phyloP scores from a whole-genome alignment of 768 basidiomycete genomes.

The Pilatotrama ljubarskyi region DNA sequence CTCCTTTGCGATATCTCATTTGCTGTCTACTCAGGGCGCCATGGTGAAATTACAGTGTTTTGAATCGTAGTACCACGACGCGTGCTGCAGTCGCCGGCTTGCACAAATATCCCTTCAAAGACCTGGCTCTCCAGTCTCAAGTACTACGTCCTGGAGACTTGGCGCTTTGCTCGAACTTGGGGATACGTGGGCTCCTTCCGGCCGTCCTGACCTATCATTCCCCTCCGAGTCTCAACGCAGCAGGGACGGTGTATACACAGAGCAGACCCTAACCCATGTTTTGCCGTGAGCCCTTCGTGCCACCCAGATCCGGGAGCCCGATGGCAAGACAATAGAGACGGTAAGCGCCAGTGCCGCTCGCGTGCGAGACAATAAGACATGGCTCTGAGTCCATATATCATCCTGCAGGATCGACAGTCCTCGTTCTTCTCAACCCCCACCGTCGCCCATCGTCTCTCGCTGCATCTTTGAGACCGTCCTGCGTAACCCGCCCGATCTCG shows the following conservation, averaged over 20 bases:
- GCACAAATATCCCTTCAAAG: neutral
- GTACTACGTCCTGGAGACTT: too few species aligned
- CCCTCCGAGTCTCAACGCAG: too few species aligned
- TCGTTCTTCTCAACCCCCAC: neutral
- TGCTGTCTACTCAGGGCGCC: too few species aligned
- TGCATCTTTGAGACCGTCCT: neutral
- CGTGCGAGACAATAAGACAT: constrained; percentile 14
- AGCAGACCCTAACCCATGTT: neutral
- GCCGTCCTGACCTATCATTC: too few species aligned
- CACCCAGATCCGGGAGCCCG: constrained; percentile 8
- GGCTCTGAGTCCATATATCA: constrained; percentile 6
- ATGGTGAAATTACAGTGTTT: too few species aligned
- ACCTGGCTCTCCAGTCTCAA: neutral
- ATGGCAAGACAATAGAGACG: constrained; percentile 13
- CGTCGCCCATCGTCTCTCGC: neutral
- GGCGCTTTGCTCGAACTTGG: too few species aligned
- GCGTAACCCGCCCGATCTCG: neutral
- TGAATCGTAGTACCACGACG: too few species aligned
- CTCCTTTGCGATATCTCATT: too few species aligned
- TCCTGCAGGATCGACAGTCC: neutral
- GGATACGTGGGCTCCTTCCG: too few species aligned
- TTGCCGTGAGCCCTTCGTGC: neutral
- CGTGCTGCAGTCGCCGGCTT: too few species aligned
- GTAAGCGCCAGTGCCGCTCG: constrained; percentile 11
- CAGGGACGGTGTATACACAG: too few species aligned